These are phyloP conservation scores for Pseudopyricularia cyperi DNA, from an alignment of 2,329 filamentous ascomycete genomes.

Conservation along the genomic window DNA sequence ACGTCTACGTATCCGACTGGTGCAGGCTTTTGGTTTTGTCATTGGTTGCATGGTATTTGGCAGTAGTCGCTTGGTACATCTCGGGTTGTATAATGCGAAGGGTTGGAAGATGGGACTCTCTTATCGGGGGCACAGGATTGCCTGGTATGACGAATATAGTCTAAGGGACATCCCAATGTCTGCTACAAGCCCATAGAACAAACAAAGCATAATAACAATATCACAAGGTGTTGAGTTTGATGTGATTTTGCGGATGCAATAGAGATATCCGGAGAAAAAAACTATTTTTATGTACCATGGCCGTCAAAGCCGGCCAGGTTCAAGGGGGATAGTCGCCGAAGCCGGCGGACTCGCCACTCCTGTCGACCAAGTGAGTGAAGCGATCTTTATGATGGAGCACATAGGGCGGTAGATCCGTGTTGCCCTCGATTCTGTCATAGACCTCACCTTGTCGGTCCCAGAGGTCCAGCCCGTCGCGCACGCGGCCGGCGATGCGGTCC, in stretches of 20 bases:
- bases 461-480: slow-evolving; percentile 39
- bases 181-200: no score
- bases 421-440: slow-evolving; percentile 34
- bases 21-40: not conserved
- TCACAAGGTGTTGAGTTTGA: no score
- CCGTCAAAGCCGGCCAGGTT: not conserved
- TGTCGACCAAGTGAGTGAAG: slow-evolving; percentile 30
- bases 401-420: slow-evolving; percentile 38
- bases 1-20: not conserved
- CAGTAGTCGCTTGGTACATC: not conserved
- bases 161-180: no score
- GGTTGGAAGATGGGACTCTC: no score
- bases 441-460: slow-evolving; percentile 35
- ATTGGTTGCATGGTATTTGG: not conserved
- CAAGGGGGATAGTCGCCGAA: slow-evolving; percentile 29
- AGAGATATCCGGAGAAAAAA: no score
- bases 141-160: no score
- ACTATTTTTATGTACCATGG: not conserved
- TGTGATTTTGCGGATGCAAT: no score
- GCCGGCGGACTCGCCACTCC: slow-evolving; percentile 31
- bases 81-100: not conserved
- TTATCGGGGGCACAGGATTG: not conserved
- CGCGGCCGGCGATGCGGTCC: slow-evolving; percentile 32
- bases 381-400: slow-evolving; percentile 24
- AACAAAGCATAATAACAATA: no score